These are phyloP conservation scores for Triticum dicoccoides DNA, from an alignment of 176 grass and related monocot species.

Conservation along the genomic window DNA sequence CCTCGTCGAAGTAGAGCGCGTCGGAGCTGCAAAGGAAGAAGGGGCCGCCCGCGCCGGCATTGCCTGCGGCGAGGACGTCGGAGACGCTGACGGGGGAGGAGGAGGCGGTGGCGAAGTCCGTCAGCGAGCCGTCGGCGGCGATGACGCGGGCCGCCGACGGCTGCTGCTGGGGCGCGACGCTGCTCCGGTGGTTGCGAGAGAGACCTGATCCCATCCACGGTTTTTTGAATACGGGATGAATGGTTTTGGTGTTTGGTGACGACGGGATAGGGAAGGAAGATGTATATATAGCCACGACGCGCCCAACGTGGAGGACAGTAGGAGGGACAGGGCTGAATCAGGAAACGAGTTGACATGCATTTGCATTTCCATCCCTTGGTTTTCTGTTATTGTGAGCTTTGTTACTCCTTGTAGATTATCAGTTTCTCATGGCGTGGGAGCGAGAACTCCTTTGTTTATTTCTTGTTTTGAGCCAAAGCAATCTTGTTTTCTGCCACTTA, in stretches of 20 bases:
- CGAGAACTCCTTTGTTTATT: background rate
- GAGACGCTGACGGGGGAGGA: slow-evolving; percentile 2
- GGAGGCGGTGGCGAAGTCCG: slow-evolving; percentile 15
- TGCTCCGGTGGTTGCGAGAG: slow-evolving; percentile 42
- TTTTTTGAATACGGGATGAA: background rate
- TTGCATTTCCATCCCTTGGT: background rate
- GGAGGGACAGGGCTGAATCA: background rate
- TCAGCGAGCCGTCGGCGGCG: slow-evolving; percentile 55
- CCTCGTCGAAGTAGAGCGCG: slow-evolving; percentile 56
- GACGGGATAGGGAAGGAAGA: background rate
- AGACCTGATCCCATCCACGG: slow-evolving; percentile 53
- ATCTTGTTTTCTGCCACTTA: background rate
- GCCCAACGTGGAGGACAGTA: background rate
- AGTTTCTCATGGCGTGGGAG: background rate
- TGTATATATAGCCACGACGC: slow-evolving; percentile 11
- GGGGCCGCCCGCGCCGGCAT: background rate
- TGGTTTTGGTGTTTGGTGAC: slow-evolving; percentile 15
- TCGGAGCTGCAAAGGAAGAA: slow-evolving; percentile 62
- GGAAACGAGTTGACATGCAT: background rate
- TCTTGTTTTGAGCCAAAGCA: background rate
- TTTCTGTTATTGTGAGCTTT: background rate
- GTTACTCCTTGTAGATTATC: too few species aligned
- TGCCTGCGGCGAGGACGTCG: slow-evolving; percentile 23
- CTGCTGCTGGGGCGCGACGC: slow-evolving; percentile 18
- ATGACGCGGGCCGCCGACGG: slow-evolving; percentile 39